Base-by-base conservation (phyloP, 805 yeast species). In the Starmerella bombi region DNA sequence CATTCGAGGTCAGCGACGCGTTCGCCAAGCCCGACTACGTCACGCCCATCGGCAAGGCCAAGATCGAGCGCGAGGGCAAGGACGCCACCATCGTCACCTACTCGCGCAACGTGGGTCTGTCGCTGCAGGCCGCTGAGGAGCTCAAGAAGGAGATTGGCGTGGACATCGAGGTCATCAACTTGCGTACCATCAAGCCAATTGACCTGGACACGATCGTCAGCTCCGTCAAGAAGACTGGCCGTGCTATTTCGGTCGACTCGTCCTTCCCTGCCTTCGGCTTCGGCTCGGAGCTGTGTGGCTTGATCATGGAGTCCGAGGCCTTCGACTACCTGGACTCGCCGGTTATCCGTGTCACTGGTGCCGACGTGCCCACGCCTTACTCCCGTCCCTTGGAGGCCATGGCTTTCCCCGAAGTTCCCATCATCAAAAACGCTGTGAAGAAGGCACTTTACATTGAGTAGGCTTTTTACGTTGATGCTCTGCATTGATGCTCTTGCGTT, bases 341-440 rank as follows among this genome's bases (percentile, higher is more conserved):
- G 55, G 83, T 91, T 52, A 93, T 80, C 70, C 84, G 99, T 73
- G 88, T 86, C 57, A 91, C 98, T 45, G 98, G 98, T 64, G 93
- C 97, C 61, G 99, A 91, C 70, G 96, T 86, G 25, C 99, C 99
- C 65, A 91, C 98, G 54, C 99, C 99, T 51, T 91, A 91, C 62
- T 94, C 95, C 55, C 75, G 77, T 65, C 86, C 80, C 68, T 74
- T 91, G 61, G 99, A 91, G 75, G 93, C 81, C 69, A 82, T 91
- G 61, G 95, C 97, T 42, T 91, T 91, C 95, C 99, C 99, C 65
- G 94, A 86, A 63, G 72, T 82, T 42, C 88, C 82, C 59, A 75
- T 85, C 51, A 81, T 91, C 56, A 74, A 81, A 59, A 80, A 85
- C 72, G 96, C 67, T 31, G 62, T 61, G 45, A 62, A 61, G 62